Percentiles rank a stretch among this genome's conserved stretches.
Evolutionary conservation across 352 stramenopile genomes (phyloP).

Genomic region (Globisporangium orthogonon): DNA sequence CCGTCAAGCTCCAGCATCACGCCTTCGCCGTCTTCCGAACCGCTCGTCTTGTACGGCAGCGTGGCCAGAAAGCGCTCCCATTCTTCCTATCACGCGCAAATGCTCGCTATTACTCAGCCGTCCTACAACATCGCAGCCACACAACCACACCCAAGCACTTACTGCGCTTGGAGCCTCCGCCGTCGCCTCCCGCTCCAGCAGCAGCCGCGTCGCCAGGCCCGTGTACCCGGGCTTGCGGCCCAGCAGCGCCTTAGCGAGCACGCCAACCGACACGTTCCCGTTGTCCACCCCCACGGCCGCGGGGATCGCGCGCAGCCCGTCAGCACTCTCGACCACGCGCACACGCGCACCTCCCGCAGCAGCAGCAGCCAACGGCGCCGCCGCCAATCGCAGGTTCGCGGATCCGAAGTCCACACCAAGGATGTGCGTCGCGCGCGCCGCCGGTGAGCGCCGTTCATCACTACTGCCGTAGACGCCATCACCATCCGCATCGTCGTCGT

Average conservation of each 20-base stretch:
- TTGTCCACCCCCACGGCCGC: constrained; percentile 60
- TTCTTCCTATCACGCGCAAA: background rate
- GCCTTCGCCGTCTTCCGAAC: constrained; percentile 7
- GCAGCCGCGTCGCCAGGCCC: constrained; percentile 38
- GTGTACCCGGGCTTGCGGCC: constrained; percentile 55
- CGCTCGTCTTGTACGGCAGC: constrained; percentile 33
- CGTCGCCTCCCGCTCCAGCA: constrained; percentile 19
- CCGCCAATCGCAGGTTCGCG: constrained; percentile 40
- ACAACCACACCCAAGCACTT: background rate
- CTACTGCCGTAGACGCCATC: background rate
- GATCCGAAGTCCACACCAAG: constrained; percentile 56
- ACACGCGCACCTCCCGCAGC: constrained; percentile 6
- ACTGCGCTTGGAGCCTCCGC: background rate
- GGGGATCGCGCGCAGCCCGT: constrained; percentile 44
- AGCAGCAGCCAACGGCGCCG: constrained; percentile 19
- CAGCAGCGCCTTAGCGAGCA: constrained; percentile 38
- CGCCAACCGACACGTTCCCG: constrained; percentile 38
- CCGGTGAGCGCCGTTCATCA: background rate
- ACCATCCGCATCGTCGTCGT: constrained; percentile 18
- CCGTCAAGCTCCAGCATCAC: constrained; percentile 41
- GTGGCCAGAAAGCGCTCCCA: constrained; percentile 25
- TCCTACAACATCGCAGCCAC: background rate
- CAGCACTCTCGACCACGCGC: constrained; percentile 50
- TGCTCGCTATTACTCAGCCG: background rate
- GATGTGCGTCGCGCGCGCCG: constrained; percentile 23